A percentile compares a stretch with the other conserved stretches of the same genome.
Evolutionary conservation across 2,329 filamentous ascomycete genomes (phyloP).

Genomic region (Juglanconis sp.): DNA sequence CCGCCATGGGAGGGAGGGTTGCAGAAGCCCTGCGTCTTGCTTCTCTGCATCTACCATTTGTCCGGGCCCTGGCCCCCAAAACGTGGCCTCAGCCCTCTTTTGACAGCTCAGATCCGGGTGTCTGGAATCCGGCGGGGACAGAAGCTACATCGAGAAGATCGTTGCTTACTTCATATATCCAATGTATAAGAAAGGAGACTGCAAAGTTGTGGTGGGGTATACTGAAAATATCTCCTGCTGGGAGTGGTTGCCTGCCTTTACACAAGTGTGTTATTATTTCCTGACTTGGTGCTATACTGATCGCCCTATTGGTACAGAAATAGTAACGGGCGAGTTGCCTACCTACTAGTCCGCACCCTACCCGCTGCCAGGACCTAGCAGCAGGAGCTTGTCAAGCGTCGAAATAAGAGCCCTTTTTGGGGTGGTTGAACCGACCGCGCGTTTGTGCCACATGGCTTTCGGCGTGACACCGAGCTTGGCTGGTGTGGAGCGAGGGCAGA

Average conservation of each 20-base stretch:
- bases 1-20: neutral
- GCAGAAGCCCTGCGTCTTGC: neutral
- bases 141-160: neutral
- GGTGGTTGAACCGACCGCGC: neutral
- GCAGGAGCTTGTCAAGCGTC: too few species aligned
- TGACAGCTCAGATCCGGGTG: neutral
- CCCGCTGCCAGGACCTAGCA: too few species aligned
- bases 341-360: too few species aligned
- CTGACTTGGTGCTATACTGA: too few species aligned
- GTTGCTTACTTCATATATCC: neutral
- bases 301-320: neutral
- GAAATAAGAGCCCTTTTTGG: neutral
- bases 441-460: neutral
- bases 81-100: slow-evolving; percentile 2
- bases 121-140: neutral
- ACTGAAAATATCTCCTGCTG: neutral
- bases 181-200: neutral
- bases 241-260: neutral
- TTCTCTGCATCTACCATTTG: neutral
- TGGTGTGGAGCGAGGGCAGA: neutral
- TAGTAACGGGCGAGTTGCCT: neutral
- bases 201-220: neutral
- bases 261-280: neutral
- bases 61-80: slow-evolving; percentile 3
- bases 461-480: neutral